phyloP scores from a whole-genome alignment of 331 rosid species.

The Cydonia oblonga region DNA sequence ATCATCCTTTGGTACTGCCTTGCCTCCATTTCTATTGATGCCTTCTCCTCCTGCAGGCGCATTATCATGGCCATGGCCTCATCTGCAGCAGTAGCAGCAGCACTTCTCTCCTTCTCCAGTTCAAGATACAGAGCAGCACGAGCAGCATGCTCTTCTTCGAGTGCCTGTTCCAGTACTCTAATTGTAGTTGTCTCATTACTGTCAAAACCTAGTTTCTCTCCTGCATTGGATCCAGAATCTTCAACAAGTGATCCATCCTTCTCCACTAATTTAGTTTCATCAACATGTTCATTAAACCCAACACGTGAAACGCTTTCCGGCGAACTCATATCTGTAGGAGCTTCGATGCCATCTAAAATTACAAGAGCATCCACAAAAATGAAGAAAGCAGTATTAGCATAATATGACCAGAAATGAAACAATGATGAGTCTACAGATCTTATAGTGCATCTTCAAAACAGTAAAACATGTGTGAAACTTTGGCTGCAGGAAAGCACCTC shows the following conservation, averaged over 20 bases:
- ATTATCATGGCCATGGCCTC: constrained; percentile 55
- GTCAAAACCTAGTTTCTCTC: constrained; percentile 9
- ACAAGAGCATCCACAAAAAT: constrained; percentile 2
- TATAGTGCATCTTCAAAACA: background rate
- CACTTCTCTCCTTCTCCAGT: constrained; percentile 52
- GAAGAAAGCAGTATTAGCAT: background rate
- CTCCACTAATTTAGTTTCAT: constrained; percentile 1
- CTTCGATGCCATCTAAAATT: constrained; percentile 23
- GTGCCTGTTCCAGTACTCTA: constrained; percentile 30
- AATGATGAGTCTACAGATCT: background rate
- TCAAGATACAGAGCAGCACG: constrained; percentile 30
- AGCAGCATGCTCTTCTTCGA: constrained; percentile 36
- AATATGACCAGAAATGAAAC: background rate
- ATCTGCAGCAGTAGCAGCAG: constrained; percentile 45
- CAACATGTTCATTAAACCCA: constrained; percentile 11
- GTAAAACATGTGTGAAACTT: background rate
- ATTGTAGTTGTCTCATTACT: constrained; percentile 19
- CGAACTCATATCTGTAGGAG: background rate
- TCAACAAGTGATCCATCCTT: constrained; percentile 9
- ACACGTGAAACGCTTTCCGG: constrained; percentile 3
- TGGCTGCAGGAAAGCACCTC: background rate
- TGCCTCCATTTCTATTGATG: constrained; percentile 46
- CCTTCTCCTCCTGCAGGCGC: constrained; percentile 52
- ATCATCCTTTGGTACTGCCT: constrained; percentile 46
- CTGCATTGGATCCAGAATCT: constrained; percentile 7